Base-by-base conservation (phyloP, 257 asterid species). In the Lycium barbarum region DNA sequence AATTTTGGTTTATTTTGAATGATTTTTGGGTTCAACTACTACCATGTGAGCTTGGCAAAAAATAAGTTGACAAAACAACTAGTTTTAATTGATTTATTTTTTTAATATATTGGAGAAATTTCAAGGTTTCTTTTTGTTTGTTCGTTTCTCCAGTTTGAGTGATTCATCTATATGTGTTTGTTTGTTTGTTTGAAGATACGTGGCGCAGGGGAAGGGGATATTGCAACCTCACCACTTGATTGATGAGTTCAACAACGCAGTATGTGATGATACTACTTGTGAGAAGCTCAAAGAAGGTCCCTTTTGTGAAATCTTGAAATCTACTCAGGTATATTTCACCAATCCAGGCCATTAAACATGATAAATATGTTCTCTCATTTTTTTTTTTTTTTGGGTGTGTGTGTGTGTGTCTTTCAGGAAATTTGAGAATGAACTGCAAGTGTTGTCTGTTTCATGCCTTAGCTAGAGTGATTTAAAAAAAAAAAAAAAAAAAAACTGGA, bases 191-290 rank as follows among this genome's bases (percentile, higher is more conserved):
- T 85, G 84, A 86, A 97, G 99, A 84, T 97, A 92, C 81, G 98
- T 94, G 90, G 97, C 92, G 15, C 98, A 95, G 93, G 99, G 99
- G 91, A 97, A 97, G 91, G 88, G 99, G 83, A 90, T 97, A 79
- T 84, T 97, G 88, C 99, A 97, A 87, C 94, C 99, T 33, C 99
- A 95, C 88, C 88, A 87, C 85, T 89, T 97, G 89, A 83, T 97
- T 68, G 99, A 97, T 87, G 99, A 97, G 86, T 90, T 97, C 49
- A 97, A 97, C 17, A 94, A 88, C 86, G 65, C 91, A 7, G 63
- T 90, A 17, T 90, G 93, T 35, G 93, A 87, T 76, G 96, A 92
- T 61, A 55, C 91, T 57, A 85, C 91, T 2, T 88, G 81, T 73
- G 76, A 61, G 43, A 90, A 88, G 83, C 95, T 97, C 70, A 85